phyloP scores from a whole-genome alignment of 2,329 filamentous ascomycete genomes.

The Sporothrix globosa region DNA sequence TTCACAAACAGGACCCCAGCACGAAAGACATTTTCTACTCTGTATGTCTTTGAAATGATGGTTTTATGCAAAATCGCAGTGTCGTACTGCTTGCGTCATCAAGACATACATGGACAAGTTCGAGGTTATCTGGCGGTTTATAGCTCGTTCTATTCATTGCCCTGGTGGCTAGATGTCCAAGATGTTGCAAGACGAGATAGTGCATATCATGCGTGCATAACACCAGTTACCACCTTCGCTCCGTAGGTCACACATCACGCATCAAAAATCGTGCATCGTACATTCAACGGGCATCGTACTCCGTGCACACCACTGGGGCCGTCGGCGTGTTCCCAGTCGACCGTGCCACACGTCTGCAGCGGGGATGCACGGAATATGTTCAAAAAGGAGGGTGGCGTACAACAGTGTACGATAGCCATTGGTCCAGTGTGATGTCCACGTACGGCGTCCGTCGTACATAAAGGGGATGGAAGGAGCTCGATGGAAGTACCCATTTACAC shows the following conservation, averaged over 20 bases:
- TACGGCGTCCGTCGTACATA: neutral
- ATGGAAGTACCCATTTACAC: constrained; percentile 2
- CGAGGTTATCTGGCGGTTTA: no score
- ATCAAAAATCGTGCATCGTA: no score
- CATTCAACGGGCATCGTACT: neutral
- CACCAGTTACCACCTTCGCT: no score
- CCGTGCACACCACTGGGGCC: neutral
- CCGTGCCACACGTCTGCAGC: constrained; percentile 19
- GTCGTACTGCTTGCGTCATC: neutral
- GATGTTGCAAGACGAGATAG: no score
- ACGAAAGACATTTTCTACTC: no score
- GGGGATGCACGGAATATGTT: constrained; percentile 16
- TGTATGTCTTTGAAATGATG: neutral
- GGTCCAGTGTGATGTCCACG: neutral
- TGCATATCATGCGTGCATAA: no score
- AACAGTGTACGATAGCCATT: neutral
- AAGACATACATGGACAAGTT: neutral
- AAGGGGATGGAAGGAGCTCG: neutral
- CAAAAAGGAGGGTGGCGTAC: neutral
- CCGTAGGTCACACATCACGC: no score
- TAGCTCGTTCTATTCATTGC: no score
- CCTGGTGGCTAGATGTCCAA: no score
- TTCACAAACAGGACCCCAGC: no score
- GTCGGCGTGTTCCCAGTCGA: constrained; percentile 9
- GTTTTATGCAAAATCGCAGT: neutral